A percentile compares a stretch with the other conserved stretches of the same genome.
phyloP scores from a whole-genome alignment of 305 asterid genomes.

The Fraxinus xanthoxyloides region DNA sequence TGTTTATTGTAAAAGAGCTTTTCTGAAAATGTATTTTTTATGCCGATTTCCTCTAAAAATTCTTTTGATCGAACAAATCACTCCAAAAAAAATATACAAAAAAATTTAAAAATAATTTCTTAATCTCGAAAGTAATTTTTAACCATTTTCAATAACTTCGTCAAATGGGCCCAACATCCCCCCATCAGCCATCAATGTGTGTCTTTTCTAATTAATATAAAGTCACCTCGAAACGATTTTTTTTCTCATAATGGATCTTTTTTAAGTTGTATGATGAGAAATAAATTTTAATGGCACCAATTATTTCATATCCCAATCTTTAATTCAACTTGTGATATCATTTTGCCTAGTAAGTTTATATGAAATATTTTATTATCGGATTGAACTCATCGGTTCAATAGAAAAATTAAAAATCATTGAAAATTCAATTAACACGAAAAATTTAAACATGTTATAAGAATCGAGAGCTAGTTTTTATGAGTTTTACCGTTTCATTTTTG shows the following conservation, averaged over 20 bases:
- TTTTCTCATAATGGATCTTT: conserved; percentile 2
- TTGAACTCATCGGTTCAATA: neutral
- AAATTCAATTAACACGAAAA: neutral
- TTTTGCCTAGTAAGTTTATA: neutral
- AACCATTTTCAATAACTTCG: too few species aligned
- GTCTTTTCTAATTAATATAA: neutral
- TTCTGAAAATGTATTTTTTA: too few species aligned
- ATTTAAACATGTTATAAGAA: neutral
- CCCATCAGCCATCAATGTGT: neutral
- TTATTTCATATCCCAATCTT: neutral
- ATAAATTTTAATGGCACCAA: conserved; percentile 17
- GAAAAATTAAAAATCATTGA: neutral
- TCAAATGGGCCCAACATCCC: neutral
- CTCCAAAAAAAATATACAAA: neutral
- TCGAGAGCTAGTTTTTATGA: neutral
- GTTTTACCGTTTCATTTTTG: neutral
- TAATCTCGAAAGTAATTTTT: too few species aligned
- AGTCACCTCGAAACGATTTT: neutral
- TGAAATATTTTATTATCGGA: neutral
- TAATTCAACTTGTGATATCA: neutral
- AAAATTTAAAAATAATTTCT: too few species aligned
- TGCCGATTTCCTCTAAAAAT: neutral
- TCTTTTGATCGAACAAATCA: too few species aligned
- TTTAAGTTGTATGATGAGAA: neutral
- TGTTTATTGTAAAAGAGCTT: too few species aligned